A percentile compares a stretch with the other conserved stretches of the same genome.
Evolutionary conservation across 208 protist genomes (phyloP).

Genomic region (Sergeia podlipaevii): DNA sequence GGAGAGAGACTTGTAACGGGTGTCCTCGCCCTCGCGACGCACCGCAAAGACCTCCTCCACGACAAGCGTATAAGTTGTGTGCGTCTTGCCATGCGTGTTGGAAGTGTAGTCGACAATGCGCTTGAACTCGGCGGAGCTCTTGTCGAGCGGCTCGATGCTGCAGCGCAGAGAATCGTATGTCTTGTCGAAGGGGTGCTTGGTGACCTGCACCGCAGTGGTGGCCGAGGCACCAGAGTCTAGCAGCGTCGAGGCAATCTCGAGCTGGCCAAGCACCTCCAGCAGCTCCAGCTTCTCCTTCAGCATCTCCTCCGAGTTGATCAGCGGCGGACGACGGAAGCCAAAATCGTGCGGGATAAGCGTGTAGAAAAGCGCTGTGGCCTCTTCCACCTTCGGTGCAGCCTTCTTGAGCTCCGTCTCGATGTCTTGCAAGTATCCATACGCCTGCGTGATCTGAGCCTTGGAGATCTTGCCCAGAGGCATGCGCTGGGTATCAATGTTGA

Average conservation of each 20-base stretch:
- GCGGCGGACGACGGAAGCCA: conserved; percentile 45
- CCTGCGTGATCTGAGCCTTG: conserved; percentile 63
- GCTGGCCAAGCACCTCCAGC: conserved; percentile 71
- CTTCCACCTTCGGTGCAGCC: conserved; percentile 28
- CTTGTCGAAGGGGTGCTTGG: conserved; percentile 53
- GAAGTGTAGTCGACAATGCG: conserved; percentile 57
- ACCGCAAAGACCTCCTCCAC: conserved; percentile 69
- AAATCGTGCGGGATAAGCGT: conserved; percentile 82
- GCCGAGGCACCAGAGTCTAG: conserved; percentile 18
- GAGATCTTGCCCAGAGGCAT: conserved; percentile 86
- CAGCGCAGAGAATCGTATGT: conserved; percentile 52
- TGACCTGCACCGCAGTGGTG: conserved; percentile 1
- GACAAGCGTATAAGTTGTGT: conserved; percentile 44
- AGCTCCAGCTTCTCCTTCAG: conserved; percentile 72
- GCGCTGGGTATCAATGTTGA: conserved; percentile 68
- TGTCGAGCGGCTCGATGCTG: conserved; percentile 28
- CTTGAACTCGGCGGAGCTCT: conserved; percentile 25
- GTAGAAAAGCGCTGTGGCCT: conserved; percentile 62
- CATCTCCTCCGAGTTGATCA: conserved; percentile 48
- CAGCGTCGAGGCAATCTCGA: conserved; percentile 75
- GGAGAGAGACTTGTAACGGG: conserved; percentile 30
- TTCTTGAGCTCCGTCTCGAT: conserved; percentile 68
- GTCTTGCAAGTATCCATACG: conserved; percentile 36
- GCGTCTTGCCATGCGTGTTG: conserved; percentile 74
- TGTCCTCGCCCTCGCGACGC: conserved; percentile 51